Evolutionary conservation across 2,329 filamentous ascomycete species (phyloP), one percentile per base, ranked within the genome.

Genomic region (Ascomycota sp.): DNA sequence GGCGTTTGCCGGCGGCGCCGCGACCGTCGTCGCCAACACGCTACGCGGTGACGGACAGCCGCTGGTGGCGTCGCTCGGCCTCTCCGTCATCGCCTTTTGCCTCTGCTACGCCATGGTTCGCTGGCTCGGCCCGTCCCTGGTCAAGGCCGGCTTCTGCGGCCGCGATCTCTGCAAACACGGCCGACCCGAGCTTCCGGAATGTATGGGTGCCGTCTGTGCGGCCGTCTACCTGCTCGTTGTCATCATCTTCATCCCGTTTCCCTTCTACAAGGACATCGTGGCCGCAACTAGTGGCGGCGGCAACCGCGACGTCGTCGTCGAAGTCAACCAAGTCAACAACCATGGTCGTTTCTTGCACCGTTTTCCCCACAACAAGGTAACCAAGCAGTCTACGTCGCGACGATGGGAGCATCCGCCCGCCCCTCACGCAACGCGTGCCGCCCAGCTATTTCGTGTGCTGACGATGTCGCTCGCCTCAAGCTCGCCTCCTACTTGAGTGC

Each of bases 211-310:
- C 37, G 69, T 98, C 24, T 91, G 81, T 50, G 89, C 86, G 7
- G 71, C 89, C 42, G 83, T 95, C 24, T 95, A 95, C 56, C 66
- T 98, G 30, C 65, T 98, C 42, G 68, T 74, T 33, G 66, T 95
- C 43, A 91, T 95, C 43, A 60, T 82, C 40, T 98, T 98, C 53
- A 83, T 95, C 37, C 89, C 89, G 0, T 92, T 93, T 55, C 80
- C 84, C 1, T 95, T 98, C 54, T 95, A 93, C 62, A 92, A 93
- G 57, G 86, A 95, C 51, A 91, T 98, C 43, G 84, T 93, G 24
- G 80, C 82, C 11, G 83, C 84, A 29, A 95, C 89, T 13, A 92
- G 82, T 42, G 89, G 84, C 40, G 84, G 83, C 41, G 84, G 84
- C 33, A 93, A 93, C 54, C 66, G 80, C 41, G 86, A 93, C 57